Evolutionary conservation across 2,329 filamentous ascomycete genomes (phyloP).

Genomic region (Colletotrichum horii): DNA sequence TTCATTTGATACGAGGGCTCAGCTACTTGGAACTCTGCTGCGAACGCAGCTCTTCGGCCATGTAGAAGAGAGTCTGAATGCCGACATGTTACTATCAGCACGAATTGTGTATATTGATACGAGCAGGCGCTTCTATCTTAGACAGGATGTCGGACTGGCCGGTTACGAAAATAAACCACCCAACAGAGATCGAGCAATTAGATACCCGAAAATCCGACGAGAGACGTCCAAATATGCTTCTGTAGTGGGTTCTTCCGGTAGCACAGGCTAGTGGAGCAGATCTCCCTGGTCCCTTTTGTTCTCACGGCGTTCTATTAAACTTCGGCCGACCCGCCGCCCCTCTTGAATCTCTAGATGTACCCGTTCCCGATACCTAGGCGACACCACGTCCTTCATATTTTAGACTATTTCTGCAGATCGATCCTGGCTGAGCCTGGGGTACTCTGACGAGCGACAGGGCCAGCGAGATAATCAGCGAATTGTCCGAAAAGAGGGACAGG

Average conservation of each 20-base stretch:
- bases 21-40: neutral
- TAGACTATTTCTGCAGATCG: neutral
- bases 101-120: neutral
- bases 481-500: neutral
- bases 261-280: neutral
- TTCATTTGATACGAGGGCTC: neutral
- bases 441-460: neutral
- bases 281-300: neutral
- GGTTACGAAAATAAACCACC: neutral
- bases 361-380: neutral
- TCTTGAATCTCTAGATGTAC: neutral
- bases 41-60: neutral
- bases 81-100: neutral
- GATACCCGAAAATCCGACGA: neutral
- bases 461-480: neutral
- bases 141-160: neutral
- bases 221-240: neutral
- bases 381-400: neutral
- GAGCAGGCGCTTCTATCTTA: too few species aligned
- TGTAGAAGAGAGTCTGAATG: neutral
- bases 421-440: neutral
- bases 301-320: neutral
- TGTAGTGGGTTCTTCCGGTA: neutral
- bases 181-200: neutral
- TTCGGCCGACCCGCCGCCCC: neutral